These are phyloP conservation scores for Oryza meyeriana DNA, from an alignment of 176 grass and related monocot species.

Conservation along the genomic window DNA sequence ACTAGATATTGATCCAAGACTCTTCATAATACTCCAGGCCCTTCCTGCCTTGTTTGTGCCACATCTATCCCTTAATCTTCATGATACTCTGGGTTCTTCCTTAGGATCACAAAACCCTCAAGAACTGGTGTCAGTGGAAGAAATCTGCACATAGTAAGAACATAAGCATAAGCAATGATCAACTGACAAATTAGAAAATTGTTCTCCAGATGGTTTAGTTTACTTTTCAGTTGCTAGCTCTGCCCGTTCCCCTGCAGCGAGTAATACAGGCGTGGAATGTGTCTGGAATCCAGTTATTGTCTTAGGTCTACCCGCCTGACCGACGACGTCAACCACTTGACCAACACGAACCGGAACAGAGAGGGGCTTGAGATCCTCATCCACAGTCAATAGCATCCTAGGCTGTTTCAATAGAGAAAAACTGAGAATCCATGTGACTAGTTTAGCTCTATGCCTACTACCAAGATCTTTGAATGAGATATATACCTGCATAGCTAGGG, in stretches of 20 bases:
- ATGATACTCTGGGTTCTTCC: slow-evolving; percentile 65
- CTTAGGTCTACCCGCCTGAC: slow-evolving; percentile 66
- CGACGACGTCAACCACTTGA: slow-evolving; percentile 74
- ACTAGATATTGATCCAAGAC: slow-evolving; percentile 5
- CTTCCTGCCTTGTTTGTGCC: neutral
- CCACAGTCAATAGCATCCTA: slow-evolving; percentile 76
- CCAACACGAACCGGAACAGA: slow-evolving; percentile 69
- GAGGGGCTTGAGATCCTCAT: slow-evolving; percentile 62
- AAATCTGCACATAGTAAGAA: slow-evolving; percentile 40
- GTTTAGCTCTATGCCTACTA: neutral
- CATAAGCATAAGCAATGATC: neutral
- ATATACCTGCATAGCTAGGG: slow-evolving; percentile 73
- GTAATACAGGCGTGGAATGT: slow-evolving; percentile 75
- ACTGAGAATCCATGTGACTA: neutral
- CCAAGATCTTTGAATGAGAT: neutral
- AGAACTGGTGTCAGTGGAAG: slow-evolving; percentile 50
- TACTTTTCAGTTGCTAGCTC: slow-evolving; percentile 83
- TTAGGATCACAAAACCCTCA: slow-evolving; percentile 74
- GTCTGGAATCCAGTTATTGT: slow-evolving; percentile 83
- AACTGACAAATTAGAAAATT: neutral
- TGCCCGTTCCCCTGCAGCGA: slow-evolving; percentile 69
- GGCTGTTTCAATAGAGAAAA: slow-evolving; percentile 42
- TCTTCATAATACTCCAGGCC: neutral
- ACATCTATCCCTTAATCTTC: slow-evolving; percentile 31
- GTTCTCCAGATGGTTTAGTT: neutral